These are phyloP conservation scores for Flaveria floridana DNA, from an alignment of 140 eudicot species.

Conservation along the genomic window DNA sequence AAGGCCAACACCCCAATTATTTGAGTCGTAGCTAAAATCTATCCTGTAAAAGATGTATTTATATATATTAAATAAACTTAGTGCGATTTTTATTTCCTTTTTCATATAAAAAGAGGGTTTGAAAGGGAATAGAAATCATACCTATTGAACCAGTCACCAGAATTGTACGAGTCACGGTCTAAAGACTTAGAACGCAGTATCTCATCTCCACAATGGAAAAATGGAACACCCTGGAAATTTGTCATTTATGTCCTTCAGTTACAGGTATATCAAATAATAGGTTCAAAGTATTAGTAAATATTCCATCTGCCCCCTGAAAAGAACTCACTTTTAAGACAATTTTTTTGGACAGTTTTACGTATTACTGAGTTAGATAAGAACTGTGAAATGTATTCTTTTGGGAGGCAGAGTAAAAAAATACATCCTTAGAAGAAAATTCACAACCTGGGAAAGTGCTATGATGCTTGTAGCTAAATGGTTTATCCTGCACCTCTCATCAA, in stretches of 20 bases:
- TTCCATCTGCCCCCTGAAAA: background rate
- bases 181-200: constrained; percentile 87
- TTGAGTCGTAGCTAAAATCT: constrained; percentile 81
- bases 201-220: constrained; percentile 97
- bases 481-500: constrained; percentile 85
- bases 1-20: constrained; percentile 98
- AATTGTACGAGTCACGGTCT: constrained; percentile 93
- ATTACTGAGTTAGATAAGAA: background rate
- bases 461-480: constrained; percentile 87
- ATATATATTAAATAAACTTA: constrained; percentile 1
- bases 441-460: constrained; percentile 94
- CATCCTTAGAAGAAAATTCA: background rate
- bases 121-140: constrained; percentile 8
- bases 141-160: constrained; percentile 99
- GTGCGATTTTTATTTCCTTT: background rate
- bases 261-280: background rate
- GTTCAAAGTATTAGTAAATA: background rate
- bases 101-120: background rate
- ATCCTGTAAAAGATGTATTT: constrained; percentile 49
- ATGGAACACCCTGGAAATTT: constrained; percentile 76
- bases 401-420: background rate
- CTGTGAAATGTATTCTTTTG: background rate
- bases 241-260: constrained; percentile 2
- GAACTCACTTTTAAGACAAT: background rate
- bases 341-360: background rate